A percentile compares a stretch with the other conserved stretches of the same genome.
phyloP scores from a whole-genome alignment of 2,329 filamentous ascomycete genomes.

The Claviceps purpurea region DNA sequence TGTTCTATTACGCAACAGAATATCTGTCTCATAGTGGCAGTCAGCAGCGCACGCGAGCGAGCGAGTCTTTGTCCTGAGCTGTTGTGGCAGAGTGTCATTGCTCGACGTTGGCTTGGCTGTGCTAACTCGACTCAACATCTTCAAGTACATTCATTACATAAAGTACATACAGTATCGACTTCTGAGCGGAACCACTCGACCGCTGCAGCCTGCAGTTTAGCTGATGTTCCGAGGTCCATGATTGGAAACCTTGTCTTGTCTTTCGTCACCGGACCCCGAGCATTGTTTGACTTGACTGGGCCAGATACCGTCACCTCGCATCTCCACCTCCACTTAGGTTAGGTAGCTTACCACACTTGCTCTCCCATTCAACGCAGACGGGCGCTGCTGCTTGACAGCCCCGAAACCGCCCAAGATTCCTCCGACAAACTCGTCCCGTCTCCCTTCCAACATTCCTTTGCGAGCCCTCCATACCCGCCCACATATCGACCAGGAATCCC shows the following conservation, averaged over 20 bases:
- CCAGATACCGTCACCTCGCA: constrained; percentile 10
- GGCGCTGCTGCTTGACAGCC: constrained; percentile 70
- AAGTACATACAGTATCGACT: not conserved
- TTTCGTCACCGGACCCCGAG: constrained; percentile 16
- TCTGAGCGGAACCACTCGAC: constrained; percentile 1
- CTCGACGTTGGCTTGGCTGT: not conserved
- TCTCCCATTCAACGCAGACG: constrained; percentile 32
- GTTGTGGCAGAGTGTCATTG: not conserved
- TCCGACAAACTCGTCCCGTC: constrained; percentile 52
- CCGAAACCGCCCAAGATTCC: constrained; percentile 73
- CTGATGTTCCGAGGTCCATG: constrained; percentile 1
- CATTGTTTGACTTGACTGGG: constrained; percentile 16
- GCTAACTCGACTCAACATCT: not conserved
- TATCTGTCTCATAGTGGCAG: not conserved
- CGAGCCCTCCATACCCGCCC: constrained; percentile 48
- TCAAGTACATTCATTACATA: not conserved
- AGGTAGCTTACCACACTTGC: constrained; percentile 21
- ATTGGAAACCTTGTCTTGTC: constrained; percentile 11
- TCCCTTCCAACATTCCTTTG: constrained; percentile 76
- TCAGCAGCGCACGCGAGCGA: not conserved
- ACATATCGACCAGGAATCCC: constrained; percentile 26
- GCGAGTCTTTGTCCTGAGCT: not conserved
- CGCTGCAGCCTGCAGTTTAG: not conserved
- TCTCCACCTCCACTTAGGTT: constrained; percentile 10
- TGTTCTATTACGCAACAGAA: not conserved